Conservation (phyloP, 106 monocot genomes). For the Dendrobium nobile region DNA sequence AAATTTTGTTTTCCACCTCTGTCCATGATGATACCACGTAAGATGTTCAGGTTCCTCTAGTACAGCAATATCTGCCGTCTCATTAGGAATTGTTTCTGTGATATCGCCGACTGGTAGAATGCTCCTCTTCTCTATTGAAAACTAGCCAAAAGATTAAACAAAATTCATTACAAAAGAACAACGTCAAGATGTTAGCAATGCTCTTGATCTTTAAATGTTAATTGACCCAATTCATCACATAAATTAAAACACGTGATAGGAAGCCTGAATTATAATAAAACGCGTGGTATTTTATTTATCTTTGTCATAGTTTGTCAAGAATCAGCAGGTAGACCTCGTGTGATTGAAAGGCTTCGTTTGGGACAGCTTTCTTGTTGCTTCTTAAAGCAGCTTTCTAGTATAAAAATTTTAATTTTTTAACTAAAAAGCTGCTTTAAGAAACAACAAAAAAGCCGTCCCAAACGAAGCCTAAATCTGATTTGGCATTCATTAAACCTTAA, state of each 20-base stretch:
- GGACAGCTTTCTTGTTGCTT: no score
- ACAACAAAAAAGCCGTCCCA: no score
- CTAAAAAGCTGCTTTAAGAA: no score
- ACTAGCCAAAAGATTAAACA: slow-evolving; percentile 25
- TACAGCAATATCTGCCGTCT: slow-evolving; percentile 73
- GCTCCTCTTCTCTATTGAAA: slow-evolving; percentile 70
- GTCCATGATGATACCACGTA: slow-evolving; percentile 94
- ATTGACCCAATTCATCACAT: not conserved
- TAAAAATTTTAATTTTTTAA: no score
- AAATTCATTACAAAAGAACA: not conserved
- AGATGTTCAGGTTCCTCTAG: slow-evolving; percentile 96
- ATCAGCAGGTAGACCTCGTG: not conserved
- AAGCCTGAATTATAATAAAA: not conserved
- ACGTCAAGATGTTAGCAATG: not conserved
- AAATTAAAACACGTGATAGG: not conserved
- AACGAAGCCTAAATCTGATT: not conserved
- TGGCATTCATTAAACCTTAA: not conserved
- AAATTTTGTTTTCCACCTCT: slow-evolving; percentile 85
- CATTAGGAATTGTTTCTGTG: slow-evolving; percentile 63
- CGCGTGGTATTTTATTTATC: not conserved
- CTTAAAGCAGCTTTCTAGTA: no score
- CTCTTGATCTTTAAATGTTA: not conserved
- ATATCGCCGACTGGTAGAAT: slow-evolving; percentile 86
- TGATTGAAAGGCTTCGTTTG: not conserved
- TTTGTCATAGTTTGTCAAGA: not conserved